Evolutionary conservation across 73 alveolate species (phyloP).

Genomic region (Paramecium caudatum): DNA sequence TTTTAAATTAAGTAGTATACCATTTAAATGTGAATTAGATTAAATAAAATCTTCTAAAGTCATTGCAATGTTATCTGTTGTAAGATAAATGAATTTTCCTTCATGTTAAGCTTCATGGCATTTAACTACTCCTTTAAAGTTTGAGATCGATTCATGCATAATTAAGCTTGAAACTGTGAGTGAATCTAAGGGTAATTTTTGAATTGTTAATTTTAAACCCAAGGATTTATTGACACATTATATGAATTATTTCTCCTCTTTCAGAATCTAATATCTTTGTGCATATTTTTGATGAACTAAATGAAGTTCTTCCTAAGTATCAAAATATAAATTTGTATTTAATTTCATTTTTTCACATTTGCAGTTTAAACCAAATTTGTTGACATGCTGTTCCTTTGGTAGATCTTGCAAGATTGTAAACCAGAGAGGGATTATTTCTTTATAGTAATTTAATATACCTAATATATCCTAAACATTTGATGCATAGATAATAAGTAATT

Average conservation of each 20-base stretch:
- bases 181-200: neutral
- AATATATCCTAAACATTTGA: neutral
- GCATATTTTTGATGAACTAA: neutral
- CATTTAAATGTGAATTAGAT: neutral
- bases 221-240: slow-evolving; percentile 28
- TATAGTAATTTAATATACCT: neutral
- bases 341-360: neutral
- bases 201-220: slow-evolving; percentile 10
- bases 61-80: slow-evolving; percentile 1
- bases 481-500: neutral
- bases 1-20: neutral
- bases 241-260: neutral
- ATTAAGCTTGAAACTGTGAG: neutral
- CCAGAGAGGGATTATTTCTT: neutral
- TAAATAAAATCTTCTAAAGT: neutral
- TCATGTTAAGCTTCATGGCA: slow-evolving; percentile 7
- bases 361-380: neutral
- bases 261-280: neutral
- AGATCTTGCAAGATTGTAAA: neutral
- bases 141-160: slow-evolving; percentile 5
- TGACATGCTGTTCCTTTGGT: neutral
- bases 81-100: too few relatives aligned
- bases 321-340: neutral
- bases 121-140: slow-evolving; percentile 13
- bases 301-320: slow-evolving; percentile 4